phyloP scores from a whole-genome alignment of 1,284 basidiomycete genomes.

The Tylopilus sp. region DNA sequence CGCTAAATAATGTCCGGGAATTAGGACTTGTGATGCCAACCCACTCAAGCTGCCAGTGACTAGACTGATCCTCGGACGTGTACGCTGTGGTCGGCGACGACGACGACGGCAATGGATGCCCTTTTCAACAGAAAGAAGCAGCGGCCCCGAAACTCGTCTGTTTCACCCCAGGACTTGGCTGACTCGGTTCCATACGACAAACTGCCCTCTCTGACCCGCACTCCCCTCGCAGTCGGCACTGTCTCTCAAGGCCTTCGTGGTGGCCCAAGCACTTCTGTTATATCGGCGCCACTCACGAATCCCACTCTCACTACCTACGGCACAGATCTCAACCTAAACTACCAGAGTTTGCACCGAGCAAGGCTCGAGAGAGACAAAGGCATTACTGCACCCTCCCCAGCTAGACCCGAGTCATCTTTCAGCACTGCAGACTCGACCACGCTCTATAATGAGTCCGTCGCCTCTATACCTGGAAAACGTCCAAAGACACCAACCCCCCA shows the following conservation, averaged over 20 bases:
- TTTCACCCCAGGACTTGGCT: slow-evolving; percentile 41
- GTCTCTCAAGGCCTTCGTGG: slow-evolving; percentile 55
- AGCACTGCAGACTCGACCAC: slow-evolving; percentile 57
- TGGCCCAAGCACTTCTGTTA: slow-evolving; percentile 34
- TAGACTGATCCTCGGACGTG: slow-evolving; percentile 7
- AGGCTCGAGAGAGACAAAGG: slow-evolving; percentile 52
- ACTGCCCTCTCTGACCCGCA: slow-evolving; percentile 50
- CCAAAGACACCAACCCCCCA: slow-evolving; percentile 37
- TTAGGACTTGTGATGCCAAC: slow-evolving; percentile 6
- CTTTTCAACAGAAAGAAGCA: slow-evolving; percentile 42
- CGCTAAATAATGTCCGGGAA: neutral
- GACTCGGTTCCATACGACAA: slow-evolving; percentile 75
- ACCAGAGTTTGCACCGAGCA: slow-evolving; percentile 42
- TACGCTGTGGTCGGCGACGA: slow-evolving; percentile 17
- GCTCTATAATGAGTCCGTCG: slow-evolving; percentile 48
- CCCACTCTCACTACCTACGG: slow-evolving; percentile 67
- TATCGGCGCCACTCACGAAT: slow-evolving; percentile 77
- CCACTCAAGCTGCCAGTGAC: slow-evolving; percentile 7
- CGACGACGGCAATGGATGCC: slow-evolving; percentile 30
- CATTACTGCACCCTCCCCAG: slow-evolving; percentile 34
- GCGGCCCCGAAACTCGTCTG: slow-evolving; percentile 48
- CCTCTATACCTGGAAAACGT: slow-evolving; percentile 36
- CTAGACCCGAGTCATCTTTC: slow-evolving; percentile 49
- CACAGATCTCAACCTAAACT: slow-evolving; percentile 64
- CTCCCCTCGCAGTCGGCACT: slow-evolving; percentile 56